A percentile compares a stretch with the other conserved stretches of the same genome.
Conservation (phyloP, 495 filamentous ascomycete species). For the Neurospora tetraspora region DNA sequence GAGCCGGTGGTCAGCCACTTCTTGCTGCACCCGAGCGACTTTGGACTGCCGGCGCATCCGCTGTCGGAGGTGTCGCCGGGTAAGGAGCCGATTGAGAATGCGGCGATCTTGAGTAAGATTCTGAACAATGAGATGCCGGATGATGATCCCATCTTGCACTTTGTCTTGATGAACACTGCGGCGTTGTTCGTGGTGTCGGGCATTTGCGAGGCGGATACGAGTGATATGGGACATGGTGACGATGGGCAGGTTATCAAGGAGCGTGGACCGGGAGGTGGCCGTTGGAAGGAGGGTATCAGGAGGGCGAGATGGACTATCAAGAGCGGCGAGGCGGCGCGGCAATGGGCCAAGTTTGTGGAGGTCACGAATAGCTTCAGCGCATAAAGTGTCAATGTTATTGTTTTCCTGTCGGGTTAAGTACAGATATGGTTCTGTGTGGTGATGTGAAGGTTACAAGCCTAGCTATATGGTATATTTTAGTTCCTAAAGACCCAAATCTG, state of each 20-base stretch:
- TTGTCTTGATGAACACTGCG: constrained; percentile 89
- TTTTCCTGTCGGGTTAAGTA: background rate
- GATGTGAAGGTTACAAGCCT: background rate
- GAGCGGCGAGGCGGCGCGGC: constrained; percentile 69
- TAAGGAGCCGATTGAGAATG: constrained; percentile 78
- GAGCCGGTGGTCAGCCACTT: constrained; percentile 61
- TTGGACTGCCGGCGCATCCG: constrained; percentile 68
- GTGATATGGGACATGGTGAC: constrained; percentile 53
- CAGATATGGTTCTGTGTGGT: background rate
- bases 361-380: constrained; percentile 30
- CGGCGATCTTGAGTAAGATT: constrained; percentile 68
- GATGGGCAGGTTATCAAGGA: constrained; percentile 69
- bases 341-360: constrained; percentile 61
- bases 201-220: constrained; percentile 71
- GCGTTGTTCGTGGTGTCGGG: constrained; percentile 76
- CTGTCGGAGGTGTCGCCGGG: constrained; percentile 70
- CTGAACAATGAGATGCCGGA: constrained; percentile 58
- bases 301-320: constrained; percentile 73
- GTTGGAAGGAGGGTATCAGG: constrained; percentile 90
- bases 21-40: constrained; percentile 65
- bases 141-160: constrained; percentile 80
- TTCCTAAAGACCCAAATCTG: background rate
- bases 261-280: constrained; percentile 67
- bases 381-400: background rate
- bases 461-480: background rate